These are phyloP conservation scores for Barnettozyma pratensis DNA, from an alignment of 805 yeast species.

Conservation along the genomic window DNA sequence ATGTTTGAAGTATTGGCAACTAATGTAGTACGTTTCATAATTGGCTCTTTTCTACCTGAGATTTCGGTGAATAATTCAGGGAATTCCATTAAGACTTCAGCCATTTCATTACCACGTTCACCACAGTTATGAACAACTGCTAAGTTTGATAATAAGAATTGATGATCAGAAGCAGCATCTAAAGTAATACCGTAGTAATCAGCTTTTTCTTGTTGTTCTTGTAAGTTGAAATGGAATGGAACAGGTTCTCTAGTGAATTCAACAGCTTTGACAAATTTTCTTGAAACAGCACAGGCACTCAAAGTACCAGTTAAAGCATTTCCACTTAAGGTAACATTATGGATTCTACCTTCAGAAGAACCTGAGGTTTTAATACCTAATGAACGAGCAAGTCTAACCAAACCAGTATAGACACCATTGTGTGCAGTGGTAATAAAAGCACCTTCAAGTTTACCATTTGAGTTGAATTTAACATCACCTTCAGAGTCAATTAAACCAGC, in stretches of 20 bases:
- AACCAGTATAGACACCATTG: slow-evolving; percentile 31
- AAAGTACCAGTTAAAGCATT: slow-evolving; percentile 24
- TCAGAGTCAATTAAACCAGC: slow-evolving; percentile 41
- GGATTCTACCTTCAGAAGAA: slow-evolving; percentile 23
- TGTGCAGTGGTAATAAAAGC: slow-evolving; percentile 30
- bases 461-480: slow-evolving; percentile 26
- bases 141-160: slow-evolving; percentile 35
- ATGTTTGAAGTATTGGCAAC: slow-evolving; percentile 98
- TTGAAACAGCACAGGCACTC: slow-evolving; percentile 22
- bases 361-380: slow-evolving; percentile 36
- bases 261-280: slow-evolving; percentile 11
- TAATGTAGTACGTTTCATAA: slow-evolving; percentile 98
- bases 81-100: slow-evolving; percentile 99
- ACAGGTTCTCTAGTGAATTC: slow-evolving; percentile 9
- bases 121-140: slow-evolving; percentile 49
- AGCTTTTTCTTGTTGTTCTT: slow-evolving; percentile 23
- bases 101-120: slow-evolving; percentile 99
- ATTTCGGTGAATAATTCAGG: slow-evolving; percentile 93
- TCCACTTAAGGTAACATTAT: slow-evolving; percentile 22
- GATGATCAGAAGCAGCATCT: slow-evolving; percentile 33
- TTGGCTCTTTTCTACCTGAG: slow-evolving; percentile 92
- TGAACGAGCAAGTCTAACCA: slow-evolving; percentile 36
- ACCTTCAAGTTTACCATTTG: slow-evolving; percentile 14
- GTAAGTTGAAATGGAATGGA: slow-evolving; percentile 28
- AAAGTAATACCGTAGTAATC: slow-evolving; percentile 39